phyloP scores from a whole-genome alignment of 805 yeast species.

The Monosporozyma servazzii region DNA sequence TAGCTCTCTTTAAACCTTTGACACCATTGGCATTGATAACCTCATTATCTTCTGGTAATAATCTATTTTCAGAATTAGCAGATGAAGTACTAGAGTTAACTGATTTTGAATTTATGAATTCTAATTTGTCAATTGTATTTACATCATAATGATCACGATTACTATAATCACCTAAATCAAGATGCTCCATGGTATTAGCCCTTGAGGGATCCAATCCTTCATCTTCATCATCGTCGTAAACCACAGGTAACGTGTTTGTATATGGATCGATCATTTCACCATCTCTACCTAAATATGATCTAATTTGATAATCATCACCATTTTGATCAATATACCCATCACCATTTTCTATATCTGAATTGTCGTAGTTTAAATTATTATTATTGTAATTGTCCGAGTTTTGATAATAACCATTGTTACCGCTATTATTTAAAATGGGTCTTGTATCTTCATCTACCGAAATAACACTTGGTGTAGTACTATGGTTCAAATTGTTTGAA shows the following conservation, averaged over 20 bases:
- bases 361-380: neutral
- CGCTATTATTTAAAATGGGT: slow-evolving; percentile 16
- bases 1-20: slow-evolving; percentile 11
- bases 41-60: slow-evolving; percentile 4
- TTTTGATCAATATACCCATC: slow-evolving; percentile 23
- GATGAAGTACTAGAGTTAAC: slow-evolving; percentile 9
- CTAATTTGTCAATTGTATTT: slow-evolving; percentile 11
- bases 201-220: slow-evolving; percentile 6
- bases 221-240: slow-evolving; percentile 4
- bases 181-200: slow-evolving; percentile 7
- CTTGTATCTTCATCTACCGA: slow-evolving; percentile 13
- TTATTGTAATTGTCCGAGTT: neutral
- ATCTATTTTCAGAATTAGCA: slow-evolving; percentile 6
- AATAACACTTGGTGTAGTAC: slow-evolving; percentile 5
- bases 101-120: slow-evolving; percentile 6
- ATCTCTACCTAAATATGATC: slow-evolving; percentile 26
- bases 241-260: slow-evolving; percentile 2
- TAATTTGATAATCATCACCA: slow-evolving; percentile 31
- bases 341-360: slow-evolving; percentile 16
- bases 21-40: neutral
- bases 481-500: neutral
- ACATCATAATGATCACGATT: slow-evolving; percentile 16
- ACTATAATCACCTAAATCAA: slow-evolving; percentile 20
- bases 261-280: slow-evolving; percentile 32
- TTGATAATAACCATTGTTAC: neutral